phyloP scores from a whole-genome alignment of 805 yeast species.

The Candida ipomoeae region DNA sequence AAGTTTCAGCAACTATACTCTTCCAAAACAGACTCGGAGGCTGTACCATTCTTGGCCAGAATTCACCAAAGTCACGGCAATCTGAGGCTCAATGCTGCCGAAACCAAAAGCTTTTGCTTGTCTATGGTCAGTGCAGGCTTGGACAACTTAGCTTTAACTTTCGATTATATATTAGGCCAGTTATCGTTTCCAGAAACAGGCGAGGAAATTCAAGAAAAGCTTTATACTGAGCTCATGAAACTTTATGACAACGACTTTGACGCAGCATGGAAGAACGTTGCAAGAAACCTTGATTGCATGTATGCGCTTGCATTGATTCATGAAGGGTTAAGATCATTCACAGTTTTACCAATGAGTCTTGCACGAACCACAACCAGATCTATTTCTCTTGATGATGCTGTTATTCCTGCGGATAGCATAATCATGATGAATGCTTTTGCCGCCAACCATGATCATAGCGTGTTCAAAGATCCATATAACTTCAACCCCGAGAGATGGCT shows the following conservation, averaged over 20 bases:
- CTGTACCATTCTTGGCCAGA: neutral
- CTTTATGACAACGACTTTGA: neutral
- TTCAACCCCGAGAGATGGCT: slow-evolving; percentile 57
- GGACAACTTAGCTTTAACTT: slow-evolving; percentile 64
- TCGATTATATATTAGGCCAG: slow-evolving; percentile 59
- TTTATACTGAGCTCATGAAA: slow-evolving; percentile 23
- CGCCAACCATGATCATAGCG: slow-evolving; percentile 57
- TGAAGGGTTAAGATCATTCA: slow-evolving; percentile 58
- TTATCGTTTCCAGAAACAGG: slow-evolving; percentile 43
- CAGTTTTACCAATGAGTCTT: slow-evolving; percentile 63
- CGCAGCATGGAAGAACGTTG: slow-evolving; percentile 27
- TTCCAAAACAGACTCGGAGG: neutral
- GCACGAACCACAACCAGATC: slow-evolving; percentile 58
- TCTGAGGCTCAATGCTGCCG: slow-evolving; percentile 37
- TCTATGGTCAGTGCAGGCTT: slow-evolving; percentile 79
- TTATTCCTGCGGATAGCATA: slow-evolving; percentile 54
- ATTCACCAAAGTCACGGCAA: slow-evolving; percentile 19
- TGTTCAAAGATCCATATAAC: slow-evolving; percentile 40
- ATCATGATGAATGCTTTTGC: slow-evolving; percentile 66
- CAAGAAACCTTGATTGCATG: slow-evolving; percentile 33
- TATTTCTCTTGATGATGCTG: slow-evolving; percentile 35
- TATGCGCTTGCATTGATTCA: slow-evolving; percentile 55
- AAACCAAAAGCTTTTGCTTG: slow-evolving; percentile 57
- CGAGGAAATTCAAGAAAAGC: slow-evolving; percentile 39
- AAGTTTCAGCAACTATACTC: neutral